Evolutionary conservation across 257 asterid species (phyloP), one percentile per base, ranked within the genome.

Genomic region (Solanum gandarillasii): DNA sequence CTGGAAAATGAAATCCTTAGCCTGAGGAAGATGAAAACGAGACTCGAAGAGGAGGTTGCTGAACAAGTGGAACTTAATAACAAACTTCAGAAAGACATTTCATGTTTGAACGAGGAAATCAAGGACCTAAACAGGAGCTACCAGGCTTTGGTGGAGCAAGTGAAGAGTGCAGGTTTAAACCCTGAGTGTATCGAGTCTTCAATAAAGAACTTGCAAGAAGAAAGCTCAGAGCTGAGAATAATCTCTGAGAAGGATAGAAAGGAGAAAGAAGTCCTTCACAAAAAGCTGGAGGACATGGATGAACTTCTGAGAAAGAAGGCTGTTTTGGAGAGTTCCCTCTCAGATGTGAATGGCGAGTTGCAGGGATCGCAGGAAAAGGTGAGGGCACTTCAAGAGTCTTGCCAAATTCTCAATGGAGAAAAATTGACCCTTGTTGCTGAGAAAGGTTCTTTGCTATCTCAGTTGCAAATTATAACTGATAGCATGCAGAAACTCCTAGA

Each of bases 381-480:
- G 89, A 92, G 88, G 86, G 89, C 87, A 73, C 88, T 93, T 90
- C 92, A 95, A 86, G 98, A 94, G 89, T 91, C 95, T 4, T 92
- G 91, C 90, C 93, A 94, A 81, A 84, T 88, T 87, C 87, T 92
- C 27, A 76, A 86, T 71, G 96, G 95, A 46, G 99, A 97, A 86
- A 97, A 95, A 62, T 90, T 92, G 65, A 73, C 89, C 67, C 98
- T 97, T 84, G 92, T 91, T 88, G 87, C 95, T 34, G 99, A 97
- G 91, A 97, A 96, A 91, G 94, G 98, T 85, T 89, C 93, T 38
- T 93, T 95, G 86, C 87, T 97, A 41, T 93, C 94, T 87, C 99
- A 97, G 90, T 87, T 97, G 86, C 95, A 95, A 62, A 90, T 90
- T 46, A 85, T 96, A 76, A 94, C 98, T 27, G 98, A 92, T 90